Conservation (phyloP, 2,329 filamentous ascomycete genomes). For the Eurotiales sp. region DNA sequence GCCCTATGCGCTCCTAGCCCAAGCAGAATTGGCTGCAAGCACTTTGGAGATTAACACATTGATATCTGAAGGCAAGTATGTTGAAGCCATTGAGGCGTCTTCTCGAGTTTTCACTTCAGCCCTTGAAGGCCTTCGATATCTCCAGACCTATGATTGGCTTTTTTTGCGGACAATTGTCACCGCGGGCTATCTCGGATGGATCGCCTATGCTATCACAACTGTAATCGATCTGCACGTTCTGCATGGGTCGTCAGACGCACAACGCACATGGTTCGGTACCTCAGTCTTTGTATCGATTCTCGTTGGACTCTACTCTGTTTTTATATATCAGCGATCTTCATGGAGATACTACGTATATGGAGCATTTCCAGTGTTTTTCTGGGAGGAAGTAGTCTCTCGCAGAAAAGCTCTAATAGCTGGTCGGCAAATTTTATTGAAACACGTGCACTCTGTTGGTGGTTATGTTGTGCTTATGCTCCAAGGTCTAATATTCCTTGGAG, state of each 20-base stretch:
- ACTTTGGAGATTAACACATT: constrained; percentile 63
- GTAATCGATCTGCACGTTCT: constrained; percentile 87
- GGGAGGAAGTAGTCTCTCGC: constrained; percentile 88
- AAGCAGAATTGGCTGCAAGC: constrained; percentile 61
- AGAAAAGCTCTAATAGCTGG: constrained; percentile 67
- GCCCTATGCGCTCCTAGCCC: constrained; percentile 68
- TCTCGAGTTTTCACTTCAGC: constrained; percentile 71
- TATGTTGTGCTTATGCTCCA: constrained; percentile 61
- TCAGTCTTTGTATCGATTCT: constrained; percentile 71
- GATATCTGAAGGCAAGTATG: constrained; percentile 63
- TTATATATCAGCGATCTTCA: constrained; percentile 75
- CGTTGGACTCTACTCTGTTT: constrained; percentile 71
- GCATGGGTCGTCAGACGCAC: constrained; percentile 62
- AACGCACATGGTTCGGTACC: constrained; percentile 57
- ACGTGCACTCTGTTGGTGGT: constrained; percentile 60
- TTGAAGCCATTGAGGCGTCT: constrained; percentile 76
- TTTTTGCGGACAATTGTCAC: constrained; percentile 89
- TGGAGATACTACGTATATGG: constrained; percentile 85
- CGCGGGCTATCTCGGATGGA: constrained; percentile 89
- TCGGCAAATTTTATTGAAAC: constrained; percentile 62
- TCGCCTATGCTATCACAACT: constrained; percentile 83
- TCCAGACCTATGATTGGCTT: constrained; percentile 98
- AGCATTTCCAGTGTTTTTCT: constrained; percentile 89
- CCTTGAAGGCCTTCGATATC: constrained; percentile 80
- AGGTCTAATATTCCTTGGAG: constrained; percentile 61